Evolutionary conservation across 305 asterid species (phyloP).

Genomic region (Solanum hybrid): DNA sequence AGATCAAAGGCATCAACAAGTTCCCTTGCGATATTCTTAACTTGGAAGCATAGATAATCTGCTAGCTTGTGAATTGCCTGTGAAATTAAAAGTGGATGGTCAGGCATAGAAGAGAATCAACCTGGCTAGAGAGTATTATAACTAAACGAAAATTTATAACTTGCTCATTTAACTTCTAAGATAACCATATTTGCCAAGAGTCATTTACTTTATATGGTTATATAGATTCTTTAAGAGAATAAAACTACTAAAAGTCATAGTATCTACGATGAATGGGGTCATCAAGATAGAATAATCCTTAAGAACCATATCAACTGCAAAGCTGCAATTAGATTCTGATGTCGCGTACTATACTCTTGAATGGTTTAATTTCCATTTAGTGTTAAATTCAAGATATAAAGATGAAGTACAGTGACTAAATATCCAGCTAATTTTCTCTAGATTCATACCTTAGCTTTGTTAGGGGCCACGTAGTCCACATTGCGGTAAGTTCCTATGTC

Average conservation of each 20-base stretch:
- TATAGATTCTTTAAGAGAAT: background rate
- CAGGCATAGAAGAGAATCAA: background rate
- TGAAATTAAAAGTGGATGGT: background rate
- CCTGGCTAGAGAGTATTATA: background rate
- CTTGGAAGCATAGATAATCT: conserved; percentile 79
- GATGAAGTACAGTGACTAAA: background rate
- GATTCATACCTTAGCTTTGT: conserved; percentile 81
- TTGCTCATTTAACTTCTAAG: background rate
- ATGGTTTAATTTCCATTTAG: background rate
- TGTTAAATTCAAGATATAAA: background rate
- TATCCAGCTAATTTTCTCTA: background rate
- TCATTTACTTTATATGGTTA: background rate
- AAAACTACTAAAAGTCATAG: background rate
- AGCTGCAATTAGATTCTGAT: background rate
- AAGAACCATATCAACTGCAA: background rate
- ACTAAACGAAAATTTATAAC: background rate
- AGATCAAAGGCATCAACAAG: conserved; percentile 86
- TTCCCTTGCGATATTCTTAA: conserved; percentile 68
- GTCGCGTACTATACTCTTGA: background rate
- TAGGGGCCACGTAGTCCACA: conserved; percentile 94
- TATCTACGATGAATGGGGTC: background rate
- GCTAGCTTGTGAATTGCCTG: conserved; percentile 96
- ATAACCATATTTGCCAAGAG: background rate
- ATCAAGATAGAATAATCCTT: background rate
- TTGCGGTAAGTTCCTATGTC: conserved; percentile 95